Conservation (phyloP, 2,329 filamentous ascomycete genomes). For the Fusarium newnesense region DNA sequence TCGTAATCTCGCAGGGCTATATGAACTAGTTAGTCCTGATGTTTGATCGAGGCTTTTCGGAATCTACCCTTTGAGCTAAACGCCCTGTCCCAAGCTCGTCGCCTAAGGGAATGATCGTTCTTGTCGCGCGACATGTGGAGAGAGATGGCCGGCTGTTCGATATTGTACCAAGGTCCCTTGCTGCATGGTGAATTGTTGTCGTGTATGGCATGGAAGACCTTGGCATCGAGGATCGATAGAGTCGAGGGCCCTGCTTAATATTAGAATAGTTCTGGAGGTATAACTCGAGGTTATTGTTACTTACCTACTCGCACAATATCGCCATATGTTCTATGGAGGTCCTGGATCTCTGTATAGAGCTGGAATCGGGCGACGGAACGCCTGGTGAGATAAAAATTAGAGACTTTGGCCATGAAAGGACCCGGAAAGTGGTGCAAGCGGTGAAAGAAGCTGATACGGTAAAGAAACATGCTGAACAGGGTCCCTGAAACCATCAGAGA, state of each 20-base stretch:
- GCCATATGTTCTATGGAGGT: neutral
- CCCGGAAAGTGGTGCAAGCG: neutral
- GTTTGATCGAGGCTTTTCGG: fast-evolving
- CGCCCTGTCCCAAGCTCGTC: neutral
- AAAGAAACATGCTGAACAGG: neutral
- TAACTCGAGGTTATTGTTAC: fast-evolving
- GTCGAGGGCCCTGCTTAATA: neutral
- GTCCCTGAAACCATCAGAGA: neutral
- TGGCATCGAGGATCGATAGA: neutral
- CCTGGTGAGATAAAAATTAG: neutral
- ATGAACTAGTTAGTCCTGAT: fast-evolving
- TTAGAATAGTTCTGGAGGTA: fast-evolving
- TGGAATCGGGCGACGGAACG: neutral
- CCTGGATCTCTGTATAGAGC: neutral
- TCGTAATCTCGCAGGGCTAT: neutral
- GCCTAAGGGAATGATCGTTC: neutral
- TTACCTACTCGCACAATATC: neutral
- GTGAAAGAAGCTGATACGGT: neutral
- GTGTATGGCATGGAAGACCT: neutral
- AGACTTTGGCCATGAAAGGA: neutral
- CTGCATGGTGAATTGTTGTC: neutral
- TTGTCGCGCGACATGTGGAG: neutral
- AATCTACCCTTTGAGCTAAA: neutral
- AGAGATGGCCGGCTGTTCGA: neutral
- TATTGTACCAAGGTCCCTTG: neutral